Evolutionary conservation across 1,284 basidiomycete genomes (phyloP), one percentile per base, ranked within the genome.

Genomic region (Pseudozyma pruni): DNA sequence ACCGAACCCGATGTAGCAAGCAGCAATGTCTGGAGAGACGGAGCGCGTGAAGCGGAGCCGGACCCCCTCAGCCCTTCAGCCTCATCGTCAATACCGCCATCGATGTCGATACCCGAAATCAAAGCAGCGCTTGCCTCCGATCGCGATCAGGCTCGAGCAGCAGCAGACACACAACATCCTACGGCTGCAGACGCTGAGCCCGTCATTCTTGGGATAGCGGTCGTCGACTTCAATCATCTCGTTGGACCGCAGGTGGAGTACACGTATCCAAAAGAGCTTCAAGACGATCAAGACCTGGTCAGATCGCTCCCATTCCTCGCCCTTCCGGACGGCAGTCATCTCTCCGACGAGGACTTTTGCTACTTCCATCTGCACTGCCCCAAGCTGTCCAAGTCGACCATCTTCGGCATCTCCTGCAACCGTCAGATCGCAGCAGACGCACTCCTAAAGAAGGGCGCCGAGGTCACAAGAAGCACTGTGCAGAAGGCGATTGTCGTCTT

Each of bases 401-500:
- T 63, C 6, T 78, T 74, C 49, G 76, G 71, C 37, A 71, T 73
- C 32, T 75, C 73, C 9, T 82, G 95, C 84, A 98, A 98, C 78
- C 92, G 95, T 37, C 95, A 99, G 85, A 93, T 99, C 41, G 87
- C 91, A 8, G 86, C 94, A 2, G 87, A 90, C 1, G 87, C 90
- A 19, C 86, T 99, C n/a, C 85, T 93, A 6, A 89, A 90, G 51
- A 91, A 91, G 76, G 88, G 89, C 23, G 86, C 88, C 14, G 93
- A 97, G 76, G 93, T 98, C 9, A 98, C 95, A 7, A 88, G 95
- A 17, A 93, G 91, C 25, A 98, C 91, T 14, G 95, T 99, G 0
- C 95, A 99, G 83, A 99, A 98, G 82, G 95, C 96, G 0, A 91
- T 99, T 4, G 92, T 98, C 0, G 91, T 98, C 2, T 86, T 98